Evolutionary conservation across 345 rosid species (phyloP), one percentile per base, ranked within the genome.

Genomic region (Moricandia arvensis): DNA sequence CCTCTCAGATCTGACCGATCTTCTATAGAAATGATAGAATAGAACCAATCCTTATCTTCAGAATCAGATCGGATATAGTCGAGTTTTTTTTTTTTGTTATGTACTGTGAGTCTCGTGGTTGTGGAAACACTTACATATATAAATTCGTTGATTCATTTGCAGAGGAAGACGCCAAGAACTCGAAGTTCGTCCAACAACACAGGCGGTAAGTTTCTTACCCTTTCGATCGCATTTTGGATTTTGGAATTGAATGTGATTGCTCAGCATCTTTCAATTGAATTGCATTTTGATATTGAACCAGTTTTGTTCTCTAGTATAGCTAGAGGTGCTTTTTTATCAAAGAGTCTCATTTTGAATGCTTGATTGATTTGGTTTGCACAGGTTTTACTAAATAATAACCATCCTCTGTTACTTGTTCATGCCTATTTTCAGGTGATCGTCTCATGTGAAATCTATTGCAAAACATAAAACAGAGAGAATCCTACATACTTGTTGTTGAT

Each of bases 101-200:
- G 13, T 62, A 21, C 31, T 63, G 18, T 69, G 35, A 69, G 17
- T 63, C 8, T 63, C 18, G 5, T 18, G 8, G 2, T 49, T 62
- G 53, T 71, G 16, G 17, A 17, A 74, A 15, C 79, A n/a, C 75
- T 65, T 79, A 74, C 45, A 24, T 11, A 27, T 73, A 35, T 33
- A 11, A 67, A 34, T 27, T 33, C 8, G 6, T 59, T 6, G 51
- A 61, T 62, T 63, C 15, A 24, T 75, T 71, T 78, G 70, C 85
- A 93, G 98, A 93, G 90, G 98, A 91, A 74, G 94, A 93, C 59
- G 96, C 93, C 18, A 91, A 93, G 83, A 88, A 93, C 26, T 93
- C 97, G 2, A 81, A 80, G 15, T 93, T 91, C 68, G 97, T 85
- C 33, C 93, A 90, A 80, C 86, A 86, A 80, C 98, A 93, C 83